A percentile compares a stretch with the other conserved stretches of the same genome.
phyloP scores from a whole-genome alignment of 1,284 basidiomycete genomes.

The Rhodotorula sp. region DNA sequence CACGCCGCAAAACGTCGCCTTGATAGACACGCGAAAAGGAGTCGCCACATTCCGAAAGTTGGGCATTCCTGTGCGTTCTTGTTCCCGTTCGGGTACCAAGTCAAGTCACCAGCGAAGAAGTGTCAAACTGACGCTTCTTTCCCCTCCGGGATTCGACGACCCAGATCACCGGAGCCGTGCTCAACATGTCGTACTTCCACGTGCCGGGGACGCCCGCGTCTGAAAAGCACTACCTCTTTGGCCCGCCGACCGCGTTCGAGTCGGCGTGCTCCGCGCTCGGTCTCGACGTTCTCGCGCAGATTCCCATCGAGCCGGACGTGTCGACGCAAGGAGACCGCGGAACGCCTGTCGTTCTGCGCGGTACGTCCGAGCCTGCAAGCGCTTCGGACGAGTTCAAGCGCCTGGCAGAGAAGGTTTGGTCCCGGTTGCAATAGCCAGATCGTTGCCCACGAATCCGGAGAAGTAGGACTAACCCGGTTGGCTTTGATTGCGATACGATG shows the following conservation, averaged over 20 bases:
- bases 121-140: not conserved
- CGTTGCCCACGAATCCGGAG: not conserved
- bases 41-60: conserved; percentile 92
- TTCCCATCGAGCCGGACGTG: conserved; percentile 77
- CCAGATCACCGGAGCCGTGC: conserved; percentile 80
- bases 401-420: not conserved
- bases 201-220: conserved; percentile 61
- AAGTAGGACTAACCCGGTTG: not conserved
- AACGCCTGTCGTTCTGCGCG: conserved; percentile 53
- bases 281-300: conserved; percentile 71
- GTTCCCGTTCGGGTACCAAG: too few relatives aligned
- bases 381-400: not conserved
- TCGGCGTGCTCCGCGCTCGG: conserved; percentile 62
- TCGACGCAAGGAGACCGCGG: conserved; percentile 75
- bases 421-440: not conserved
- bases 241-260: conserved; percentile 65
- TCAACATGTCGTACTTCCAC: conserved; percentile 89
- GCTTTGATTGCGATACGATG: too few relatives aligned
- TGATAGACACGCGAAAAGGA: conserved; percentile 88
- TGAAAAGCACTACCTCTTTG: conserved; percentile 71
- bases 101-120: not conserved
- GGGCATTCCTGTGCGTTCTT: conserved; percentile 66
- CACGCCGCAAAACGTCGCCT: conserved; percentile 91
- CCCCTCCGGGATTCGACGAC: not conserved
- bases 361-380: conserved; percentile 29